Conservation (phyloP, 2,329 filamentous ascomycete genomes). For the Neonectria magnoliae region DNA sequence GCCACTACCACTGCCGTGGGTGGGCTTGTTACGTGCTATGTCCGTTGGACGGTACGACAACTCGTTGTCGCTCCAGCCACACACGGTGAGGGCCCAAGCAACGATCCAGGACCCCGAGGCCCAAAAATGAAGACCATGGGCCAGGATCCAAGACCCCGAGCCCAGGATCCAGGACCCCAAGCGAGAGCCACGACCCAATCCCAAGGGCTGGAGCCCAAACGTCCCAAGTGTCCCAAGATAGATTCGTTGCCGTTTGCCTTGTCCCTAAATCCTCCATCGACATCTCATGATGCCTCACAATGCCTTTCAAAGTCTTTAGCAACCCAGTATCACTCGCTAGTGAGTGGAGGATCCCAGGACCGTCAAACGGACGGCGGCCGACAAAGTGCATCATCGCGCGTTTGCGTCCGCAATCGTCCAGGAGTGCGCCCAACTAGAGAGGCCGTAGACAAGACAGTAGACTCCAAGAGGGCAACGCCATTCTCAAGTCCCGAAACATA, state of each 20-base stretch:
- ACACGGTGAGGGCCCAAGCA: conserved; percentile 1
- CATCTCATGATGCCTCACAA: not conserved
- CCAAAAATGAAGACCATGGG: not conserved
- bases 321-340: not conserved
- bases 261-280: not conserved
- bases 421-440: not conserved
- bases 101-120: not conserved
- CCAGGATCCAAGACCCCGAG: not conserved
- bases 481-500: conserved; percentile 13
- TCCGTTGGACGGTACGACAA: not conserved
- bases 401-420: not conserved
- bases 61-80: not conserved
- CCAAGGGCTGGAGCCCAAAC: not conserved
- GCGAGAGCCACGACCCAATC: not conserved
- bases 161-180: not conserved
- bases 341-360: not conserved
- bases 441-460: not conserved
- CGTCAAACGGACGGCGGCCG: not conserved
- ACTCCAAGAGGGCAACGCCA: not conserved
- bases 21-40: not conserved
- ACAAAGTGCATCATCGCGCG: not conserved
- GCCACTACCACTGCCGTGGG: conserved; percentile 13
- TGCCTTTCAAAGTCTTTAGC: not conserved
- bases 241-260: not conserved
- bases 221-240: not conserved